Conservation (phyloP, 495 filamentous ascomycete genomes). For the Rostrohypoxylon terebratum region DNA sequence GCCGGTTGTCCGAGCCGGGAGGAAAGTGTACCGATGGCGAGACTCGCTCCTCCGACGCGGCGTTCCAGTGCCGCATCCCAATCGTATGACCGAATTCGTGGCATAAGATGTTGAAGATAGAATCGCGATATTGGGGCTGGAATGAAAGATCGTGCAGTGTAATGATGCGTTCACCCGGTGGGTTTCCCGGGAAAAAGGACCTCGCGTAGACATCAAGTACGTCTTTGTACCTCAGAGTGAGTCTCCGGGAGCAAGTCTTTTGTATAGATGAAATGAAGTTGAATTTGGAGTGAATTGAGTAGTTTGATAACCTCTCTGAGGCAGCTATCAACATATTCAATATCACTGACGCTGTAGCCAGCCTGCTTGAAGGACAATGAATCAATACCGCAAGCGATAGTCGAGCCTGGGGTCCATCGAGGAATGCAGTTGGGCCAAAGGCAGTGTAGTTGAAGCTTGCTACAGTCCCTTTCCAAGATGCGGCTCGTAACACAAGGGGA, state of each 20-base stretch:
- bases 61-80: constrained; percentile 8
- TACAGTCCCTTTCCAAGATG: neutral
- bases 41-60: neutral
- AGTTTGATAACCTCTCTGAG: neutral
- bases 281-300: neutral
- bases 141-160: neutral
- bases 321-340: neutral
- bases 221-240: neutral
- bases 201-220: neutral
- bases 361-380: neutral
- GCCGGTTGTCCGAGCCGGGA: neutral
- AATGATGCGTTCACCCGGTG: neutral
- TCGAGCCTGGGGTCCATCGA: neutral
- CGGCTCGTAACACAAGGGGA: neutral
- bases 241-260: neutral
- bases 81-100: neutral
- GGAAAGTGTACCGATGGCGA: neutral
- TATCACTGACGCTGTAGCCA: neutral
- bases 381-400: neutral
- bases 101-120: constrained; percentile 1
- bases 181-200: neutral
- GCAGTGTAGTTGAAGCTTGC: neutral
- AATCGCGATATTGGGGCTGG: neutral
- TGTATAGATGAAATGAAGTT: neutral
- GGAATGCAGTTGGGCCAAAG: neutral